A percentile compares a stretch with the other conserved stretches of the same genome.
Evolutionary conservation across 73 alveolate species (phyloP).

Genomic region (Paramecium octaurelia): DNA sequence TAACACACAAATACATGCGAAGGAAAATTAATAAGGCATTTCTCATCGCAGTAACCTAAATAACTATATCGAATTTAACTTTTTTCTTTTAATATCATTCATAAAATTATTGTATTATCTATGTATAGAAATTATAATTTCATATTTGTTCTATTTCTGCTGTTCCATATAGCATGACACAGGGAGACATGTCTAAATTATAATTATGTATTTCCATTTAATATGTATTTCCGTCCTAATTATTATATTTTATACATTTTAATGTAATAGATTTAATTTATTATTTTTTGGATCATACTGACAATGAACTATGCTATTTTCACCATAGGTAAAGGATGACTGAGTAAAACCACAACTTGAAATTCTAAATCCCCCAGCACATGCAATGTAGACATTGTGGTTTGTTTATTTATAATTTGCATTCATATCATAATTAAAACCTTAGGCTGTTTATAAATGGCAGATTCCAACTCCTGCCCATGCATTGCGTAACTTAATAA

Average conservation of each 20-base stretch:
- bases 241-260: not conserved
- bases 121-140: not conserved
- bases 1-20: conserved; percentile 31
- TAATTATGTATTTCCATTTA: not conserved
- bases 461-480: not conserved
- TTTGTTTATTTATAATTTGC: not conserved
- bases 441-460: not conserved
- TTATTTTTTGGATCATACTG: not conserved
- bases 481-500: not conserved
- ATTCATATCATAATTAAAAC: not conserved
- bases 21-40: conserved; percentile 55
- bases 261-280: not conserved
- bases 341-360: not conserved
- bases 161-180: not conserved
- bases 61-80: not conserved
- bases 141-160: not conserved
- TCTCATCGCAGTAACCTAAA: conserved; percentile 40
- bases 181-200: not conserved
- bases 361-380: not conserved
- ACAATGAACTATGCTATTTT: not conserved
- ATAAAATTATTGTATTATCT: too few relatives aligned
- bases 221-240: not conserved
- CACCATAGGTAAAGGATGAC: not conserved
- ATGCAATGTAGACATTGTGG: not conserved
- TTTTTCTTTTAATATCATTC: not conserved